Percentiles rank a stretch among this genome's conserved stretches.
Evolutionary conservation across 805 yeast genomes (phyloP).

Genomic region (Wickerhamomyces xylosicus): DNA sequence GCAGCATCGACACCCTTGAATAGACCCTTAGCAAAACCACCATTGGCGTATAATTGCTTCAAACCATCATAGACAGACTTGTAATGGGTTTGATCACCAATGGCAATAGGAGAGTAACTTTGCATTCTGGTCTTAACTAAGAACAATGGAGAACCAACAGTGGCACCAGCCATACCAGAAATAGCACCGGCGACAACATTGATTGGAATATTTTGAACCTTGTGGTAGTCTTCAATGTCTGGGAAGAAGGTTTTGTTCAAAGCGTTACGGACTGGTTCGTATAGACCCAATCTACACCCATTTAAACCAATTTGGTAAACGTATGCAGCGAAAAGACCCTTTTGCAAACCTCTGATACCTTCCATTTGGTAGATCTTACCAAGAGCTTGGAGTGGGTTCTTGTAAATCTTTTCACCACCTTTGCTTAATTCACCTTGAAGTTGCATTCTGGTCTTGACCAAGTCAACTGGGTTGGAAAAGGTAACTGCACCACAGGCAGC

Average conservation of each 20-base stretch:
- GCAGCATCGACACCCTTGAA: conserved; percentile 95
- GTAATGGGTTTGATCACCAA: conserved; percentile 93
- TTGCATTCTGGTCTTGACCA: conserved; percentile 94
- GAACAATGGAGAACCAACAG: conserved; percentile 84
- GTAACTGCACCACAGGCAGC: conserved; percentile 99
- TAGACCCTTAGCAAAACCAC: conserved; percentile 62
- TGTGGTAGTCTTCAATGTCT: conserved; percentile 31
- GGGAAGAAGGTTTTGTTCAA: conserved; percentile 50
- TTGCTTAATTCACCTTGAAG: conserved; percentile 82
- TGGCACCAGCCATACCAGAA: conserved; percentile 85
- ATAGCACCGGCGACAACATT: conserved; percentile 73
- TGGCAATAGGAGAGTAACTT: conserved; percentile 64
- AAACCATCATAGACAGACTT: conserved; percentile 61
- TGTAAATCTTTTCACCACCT: conserved; percentile 47
- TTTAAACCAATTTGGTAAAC: conserved; percentile 83
- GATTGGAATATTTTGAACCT: conserved; percentile 39
- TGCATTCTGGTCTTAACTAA: conserved; percentile 95
- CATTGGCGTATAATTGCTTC: conserved; percentile 44
- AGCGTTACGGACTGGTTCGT: conserved; percentile 71
- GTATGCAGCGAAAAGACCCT: conserved; percentile 85
- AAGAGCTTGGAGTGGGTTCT: conserved; percentile 80
- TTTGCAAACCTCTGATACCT: conserved; percentile 81
- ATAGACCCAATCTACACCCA: conserved; percentile 90
- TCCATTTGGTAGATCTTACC: conserved; percentile 63
- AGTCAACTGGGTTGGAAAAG: conserved; percentile 90